These are phyloP conservation scores for Raphanus hybrid DNA, from an alignment of 441 rosid genomes.

Conservation along the genomic window DNA sequence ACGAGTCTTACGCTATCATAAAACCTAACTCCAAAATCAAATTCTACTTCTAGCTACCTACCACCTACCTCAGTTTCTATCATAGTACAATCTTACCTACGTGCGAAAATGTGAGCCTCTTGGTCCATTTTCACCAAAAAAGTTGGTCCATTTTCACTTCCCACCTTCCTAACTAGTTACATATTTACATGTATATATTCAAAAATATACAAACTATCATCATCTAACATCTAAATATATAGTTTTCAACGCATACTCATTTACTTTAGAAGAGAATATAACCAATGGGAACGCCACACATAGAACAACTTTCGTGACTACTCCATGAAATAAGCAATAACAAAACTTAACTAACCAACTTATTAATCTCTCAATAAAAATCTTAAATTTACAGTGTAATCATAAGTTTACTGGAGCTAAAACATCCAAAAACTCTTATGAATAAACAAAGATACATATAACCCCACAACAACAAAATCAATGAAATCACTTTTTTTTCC, in stretches of 20 bases:
- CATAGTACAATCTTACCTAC: slow-evolving; percentile 16
- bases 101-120: slow-evolving; percentile 13
- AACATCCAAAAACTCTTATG: slow-evolving; percentile 3
- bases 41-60: slow-evolving; percentile 27
- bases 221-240: background rate
- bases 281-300: slow-evolving; percentile 7
- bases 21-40: slow-evolving; percentile 29
- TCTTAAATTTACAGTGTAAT: slow-evolving; percentile 35
- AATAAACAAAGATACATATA: background rate
- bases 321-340: background rate
- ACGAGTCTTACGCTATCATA: slow-evolving; percentile 24
- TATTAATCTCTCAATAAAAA: background rate
- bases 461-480: slow-evolving; percentile 23
- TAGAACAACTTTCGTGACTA: slow-evolving; percentile 17
- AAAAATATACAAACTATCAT: background rate
- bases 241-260: background rate
- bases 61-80: background rate
- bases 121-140: background rate
- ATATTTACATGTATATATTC: background rate
- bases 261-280: background rate
- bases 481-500: background rate
- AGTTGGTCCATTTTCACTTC: slow-evolving; percentile 3
- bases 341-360: background rate
- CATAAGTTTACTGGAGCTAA: slow-evolving; percentile 20
- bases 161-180: slow-evolving; percentile 6